A percentile compares a stretch with the other conserved stretches of the same genome.
Conservation (phyloP, 257 asterid species). For the Scutellaria barbata region DNA sequence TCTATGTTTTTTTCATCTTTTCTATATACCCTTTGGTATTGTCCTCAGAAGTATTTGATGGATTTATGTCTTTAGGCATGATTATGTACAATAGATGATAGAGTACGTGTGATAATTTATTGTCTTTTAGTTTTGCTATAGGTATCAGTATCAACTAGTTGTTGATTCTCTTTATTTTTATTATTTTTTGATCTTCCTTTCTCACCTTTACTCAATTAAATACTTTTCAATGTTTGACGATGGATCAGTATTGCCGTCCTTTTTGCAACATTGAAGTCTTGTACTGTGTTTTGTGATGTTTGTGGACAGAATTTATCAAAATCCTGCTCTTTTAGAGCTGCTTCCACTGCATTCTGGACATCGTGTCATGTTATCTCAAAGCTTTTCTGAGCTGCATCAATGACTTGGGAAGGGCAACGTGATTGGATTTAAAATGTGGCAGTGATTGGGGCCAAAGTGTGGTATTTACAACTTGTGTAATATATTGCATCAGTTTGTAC, state of each 20-base stretch:
- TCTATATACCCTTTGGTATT: too few relatives aligned
- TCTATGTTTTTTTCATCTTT: too few relatives aligned
- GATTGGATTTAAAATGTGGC: conserved; percentile 25
- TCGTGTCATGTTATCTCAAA: conserved; percentile 87
- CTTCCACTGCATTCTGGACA: conserved; percentile 94
- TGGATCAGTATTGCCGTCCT: neutral
- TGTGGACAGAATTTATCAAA: conserved; percentile 80
- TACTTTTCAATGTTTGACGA: neutral
- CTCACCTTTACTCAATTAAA: too few relatives aligned
- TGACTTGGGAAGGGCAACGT: conserved; percentile 4
- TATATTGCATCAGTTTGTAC: conserved; percentile 26
- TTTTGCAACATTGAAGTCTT: too few relatives aligned
- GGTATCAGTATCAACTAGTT: too few relatives aligned
- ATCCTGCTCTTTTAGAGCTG: conserved; percentile 85
- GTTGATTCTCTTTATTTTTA: too few relatives aligned
- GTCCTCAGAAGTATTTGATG: too few relatives aligned
- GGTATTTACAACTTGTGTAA: conserved; percentile 33
- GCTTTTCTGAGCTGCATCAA: conserved; percentile 60
- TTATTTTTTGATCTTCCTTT: too few relatives aligned
- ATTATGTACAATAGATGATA: too few relatives aligned
- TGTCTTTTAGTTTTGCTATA: too few relatives aligned
- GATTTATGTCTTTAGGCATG: too few relatives aligned
- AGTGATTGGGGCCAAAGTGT: conserved; percentile 24
- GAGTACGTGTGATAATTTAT: too few relatives aligned
- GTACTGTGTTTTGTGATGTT: conserved; percentile 13